Conservation (phyloP, 345 rosid species). For the Syzygium aqueum region DNA sequence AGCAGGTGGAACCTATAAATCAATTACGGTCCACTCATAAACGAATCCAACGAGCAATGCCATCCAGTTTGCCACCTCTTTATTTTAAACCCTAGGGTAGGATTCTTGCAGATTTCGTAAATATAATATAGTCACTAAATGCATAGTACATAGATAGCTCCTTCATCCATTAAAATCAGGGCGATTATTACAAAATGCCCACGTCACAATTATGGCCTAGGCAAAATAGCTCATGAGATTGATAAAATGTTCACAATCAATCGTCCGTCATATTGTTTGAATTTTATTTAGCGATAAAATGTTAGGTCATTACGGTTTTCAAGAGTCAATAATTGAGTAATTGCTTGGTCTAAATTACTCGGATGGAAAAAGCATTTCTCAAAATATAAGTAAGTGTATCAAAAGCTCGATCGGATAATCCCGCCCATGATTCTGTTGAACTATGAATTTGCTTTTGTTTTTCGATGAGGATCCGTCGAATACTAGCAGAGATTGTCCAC, state of each 20-base stretch:
- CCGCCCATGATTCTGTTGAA: background rate
- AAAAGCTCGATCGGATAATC: accelerated
- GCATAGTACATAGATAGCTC: background rate
- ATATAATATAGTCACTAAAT: background rate
- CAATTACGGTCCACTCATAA: background rate
- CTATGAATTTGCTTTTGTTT: background rate
- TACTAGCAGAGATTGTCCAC: no score
- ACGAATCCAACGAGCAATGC: background rate
- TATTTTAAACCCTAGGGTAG: background rate
- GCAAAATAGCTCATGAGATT: background rate
- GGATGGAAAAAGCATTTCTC: background rate
- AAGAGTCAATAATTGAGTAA: background rate
- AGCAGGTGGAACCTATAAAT: background rate
- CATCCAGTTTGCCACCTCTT: background rate
- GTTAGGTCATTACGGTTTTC: no score
- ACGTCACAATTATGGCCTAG: background rate
- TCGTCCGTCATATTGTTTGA: background rate
- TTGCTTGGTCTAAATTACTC: background rate
- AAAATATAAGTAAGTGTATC: background rate
- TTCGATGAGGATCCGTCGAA: background rate
- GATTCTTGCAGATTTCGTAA: background rate
- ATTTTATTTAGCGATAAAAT: background rate
- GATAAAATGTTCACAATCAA: background rate
- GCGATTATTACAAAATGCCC: background rate
- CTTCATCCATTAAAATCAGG: no score